Base-by-base conservation (phyloP, 2,329 filamentous ascomycete genomes). In the Trichoderma sp. region DNA sequence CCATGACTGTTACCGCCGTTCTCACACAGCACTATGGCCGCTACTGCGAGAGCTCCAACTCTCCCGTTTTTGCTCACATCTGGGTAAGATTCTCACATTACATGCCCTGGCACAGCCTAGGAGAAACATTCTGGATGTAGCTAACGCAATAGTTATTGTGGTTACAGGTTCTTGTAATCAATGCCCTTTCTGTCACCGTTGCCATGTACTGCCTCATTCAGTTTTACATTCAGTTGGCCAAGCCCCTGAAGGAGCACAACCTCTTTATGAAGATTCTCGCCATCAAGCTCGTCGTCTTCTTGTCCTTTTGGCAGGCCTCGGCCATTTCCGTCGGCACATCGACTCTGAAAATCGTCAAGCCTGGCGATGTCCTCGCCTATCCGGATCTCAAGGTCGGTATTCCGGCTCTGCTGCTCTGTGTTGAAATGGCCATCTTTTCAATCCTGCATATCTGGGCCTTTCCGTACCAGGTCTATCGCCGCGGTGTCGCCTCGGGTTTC, bases 191-290 rank as follows among this genome's bases (percentile, higher is more conserved):
- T 2, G 92, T 96, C 45, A 87, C 90, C 0, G 86, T 96, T 68
- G 93, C 93, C 69, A 96, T 97, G 91, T 95, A 92, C 80, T 94
- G 91, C 76, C 79, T 97, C 52, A 89, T 96, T 70, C 92, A 97
- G 73, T 95, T 95, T 78, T 97, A 97, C 78, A 78, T 91, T 34
- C 92, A 96, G 77, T 83, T 95, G 54, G 89, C 87, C 70, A 80
- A 84, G 1, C 87, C 92, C 68, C 84, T 97, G 29, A 83, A 84
- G 8, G 85, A 89, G 64, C 87, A 96, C 75, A 84, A 81, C 19
- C 91, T 92, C 0, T 90, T 94, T 71, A 79, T 94, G 71, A 97
- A 97, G 78, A 89, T 97, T 29, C 76, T 93, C 22, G 91, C 92
- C 74, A 95, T 97, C 80, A 97, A 97, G 79, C 84, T 96, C 32